phyloP scores from a whole-genome alignment of 2,329 filamentous ascomycete genomes.

The Aulographum hederae region DNA sequence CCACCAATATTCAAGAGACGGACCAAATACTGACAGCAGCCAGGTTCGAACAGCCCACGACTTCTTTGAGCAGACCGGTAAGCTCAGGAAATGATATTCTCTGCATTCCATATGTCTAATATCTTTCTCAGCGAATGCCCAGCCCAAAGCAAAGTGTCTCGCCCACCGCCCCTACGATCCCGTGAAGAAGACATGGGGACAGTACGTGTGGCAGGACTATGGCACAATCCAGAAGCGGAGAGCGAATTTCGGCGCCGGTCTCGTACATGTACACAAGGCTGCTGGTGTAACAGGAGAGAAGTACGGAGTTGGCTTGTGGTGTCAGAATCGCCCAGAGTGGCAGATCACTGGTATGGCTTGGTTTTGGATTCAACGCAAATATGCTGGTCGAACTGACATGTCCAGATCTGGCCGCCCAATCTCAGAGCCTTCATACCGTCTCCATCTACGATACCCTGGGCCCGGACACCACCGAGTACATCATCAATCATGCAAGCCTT shows the following conservation, averaged over 20 bases:
- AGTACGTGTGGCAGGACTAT: constrained; percentile 74
- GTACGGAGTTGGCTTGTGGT: constrained; percentile 69
- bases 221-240: constrained; percentile 59
- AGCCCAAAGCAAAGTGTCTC: constrained; percentile 53
- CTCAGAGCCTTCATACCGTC: constrained; percentile 74
- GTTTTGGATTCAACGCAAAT: not conserved
- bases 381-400: not conserved
- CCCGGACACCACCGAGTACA: constrained; percentile 80
- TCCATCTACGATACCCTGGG: constrained; percentile 94
- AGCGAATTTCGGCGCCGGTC: constrained; percentile 68
- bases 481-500: constrained; percentile 77
- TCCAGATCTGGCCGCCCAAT: constrained; percentile 66
- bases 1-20: not conserved
- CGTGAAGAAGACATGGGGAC: constrained; percentile 51
- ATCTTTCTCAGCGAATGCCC: constrained; percentile 28
- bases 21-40: not conserved
- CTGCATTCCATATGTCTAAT: not conserved
- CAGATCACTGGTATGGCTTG: constrained; percentile 49
- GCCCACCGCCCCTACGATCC: constrained; percentile 68
- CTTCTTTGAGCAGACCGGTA: constrained; percentile 50
- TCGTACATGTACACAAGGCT: constrained; percentile 65
- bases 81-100: constrained; percentile 4
- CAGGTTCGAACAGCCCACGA: constrained; percentile 56
- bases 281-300: constrained; percentile 47
- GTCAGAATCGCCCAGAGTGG: constrained; percentile 77